Conservation (phyloP, 305 asterid genomes). For the Fraxinus angustifolia region DNA sequence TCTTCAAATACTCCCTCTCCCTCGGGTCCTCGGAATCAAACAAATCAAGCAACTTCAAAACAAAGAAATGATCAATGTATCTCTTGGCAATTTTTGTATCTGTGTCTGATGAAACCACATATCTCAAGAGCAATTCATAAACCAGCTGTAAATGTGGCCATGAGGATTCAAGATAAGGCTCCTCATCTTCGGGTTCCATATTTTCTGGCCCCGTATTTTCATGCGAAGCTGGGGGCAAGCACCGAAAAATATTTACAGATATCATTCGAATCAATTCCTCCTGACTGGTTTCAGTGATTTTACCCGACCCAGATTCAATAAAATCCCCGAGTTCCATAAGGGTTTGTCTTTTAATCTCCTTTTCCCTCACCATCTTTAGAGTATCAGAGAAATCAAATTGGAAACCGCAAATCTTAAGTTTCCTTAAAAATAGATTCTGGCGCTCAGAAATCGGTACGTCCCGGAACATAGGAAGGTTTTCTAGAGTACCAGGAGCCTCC, state of each 20-base stretch:
- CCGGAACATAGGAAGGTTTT: conserved; percentile 29
- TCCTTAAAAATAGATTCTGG: conserved; percentile 21
- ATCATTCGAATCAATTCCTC: conserved; percentile 31
- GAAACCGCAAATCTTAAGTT: conserved; percentile 23
- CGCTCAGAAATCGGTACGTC: conserved; percentile 28
- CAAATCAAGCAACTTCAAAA: conserved; percentile 29
- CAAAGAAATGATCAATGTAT: conserved; percentile 25
- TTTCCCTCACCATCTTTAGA: conserved; percentile 20
- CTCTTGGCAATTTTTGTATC: conserved; percentile 30
- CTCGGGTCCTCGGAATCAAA: conserved; percentile 19
- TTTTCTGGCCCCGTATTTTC: conserved; percentile 26
- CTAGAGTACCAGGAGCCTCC: neutral
- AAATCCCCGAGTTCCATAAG: conserved; percentile 29
- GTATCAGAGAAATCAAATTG: conserved; percentile 30
- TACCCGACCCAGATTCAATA: conserved; percentile 25
- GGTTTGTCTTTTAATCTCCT: neutral
- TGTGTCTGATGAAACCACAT: conserved; percentile 27
- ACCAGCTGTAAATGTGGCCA: conserved; percentile 37
- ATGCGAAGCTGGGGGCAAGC: conserved; percentile 28
- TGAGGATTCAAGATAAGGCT: conserved; percentile 27
- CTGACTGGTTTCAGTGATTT: conserved; percentile 23
- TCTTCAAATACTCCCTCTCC: no score
- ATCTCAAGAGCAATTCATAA: conserved; percentile 28
- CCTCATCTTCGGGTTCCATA: conserved; percentile 30
- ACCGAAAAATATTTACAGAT: conserved; percentile 24